Conservation (phyloP, 768 basidiomycete genomes). For the Boletus eberwhitei region DNA sequence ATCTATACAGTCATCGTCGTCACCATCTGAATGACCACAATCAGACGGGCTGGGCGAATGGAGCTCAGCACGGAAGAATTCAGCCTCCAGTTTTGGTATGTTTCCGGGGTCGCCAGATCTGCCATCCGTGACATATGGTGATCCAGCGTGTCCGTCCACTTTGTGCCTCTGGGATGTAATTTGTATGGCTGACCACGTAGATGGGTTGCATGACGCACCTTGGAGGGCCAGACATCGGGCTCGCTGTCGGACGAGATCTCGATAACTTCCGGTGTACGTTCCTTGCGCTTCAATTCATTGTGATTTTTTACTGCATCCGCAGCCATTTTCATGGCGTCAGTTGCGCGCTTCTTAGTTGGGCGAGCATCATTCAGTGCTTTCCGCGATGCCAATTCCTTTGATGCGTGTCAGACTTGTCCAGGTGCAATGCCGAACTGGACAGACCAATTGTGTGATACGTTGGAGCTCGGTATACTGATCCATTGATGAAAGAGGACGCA, state of each 20-base stretch:
- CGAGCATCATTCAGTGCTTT: slow-evolving; percentile 5
- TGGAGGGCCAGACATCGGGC: slow-evolving; percentile 15
- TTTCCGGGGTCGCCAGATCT: neutral
- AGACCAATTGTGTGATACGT: slow-evolving; percentile 21
- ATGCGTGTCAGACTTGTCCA: slow-evolving; percentile 5
- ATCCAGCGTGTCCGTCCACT: neutral
- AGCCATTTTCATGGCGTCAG: slow-evolving; percentile 17
- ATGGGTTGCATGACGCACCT: slow-evolving; percentile 13
- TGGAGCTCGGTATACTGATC: slow-evolving; percentile 22
- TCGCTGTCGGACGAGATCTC: slow-evolving; percentile 33
- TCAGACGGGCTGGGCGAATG: slow-evolving; percentile 2
- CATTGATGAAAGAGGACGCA: neutral
- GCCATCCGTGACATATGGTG: neutral
- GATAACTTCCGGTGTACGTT: slow-evolving; percentile 14
- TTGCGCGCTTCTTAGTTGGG: slow-evolving; percentile 22
- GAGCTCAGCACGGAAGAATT: neutral
- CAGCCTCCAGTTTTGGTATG: slow-evolving; percentile 3
- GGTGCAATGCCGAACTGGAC: neutral
- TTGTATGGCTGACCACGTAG: neutral
- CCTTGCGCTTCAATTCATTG: slow-evolving; percentile 24
- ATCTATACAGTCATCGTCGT: slow-evolving; percentile 25
- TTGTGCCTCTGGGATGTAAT: slow-evolving; percentile 21
- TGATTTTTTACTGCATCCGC: slow-evolving; percentile 5
- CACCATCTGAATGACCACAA: neutral
- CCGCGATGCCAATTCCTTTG: slow-evolving; percentile 26